Evolutionary conservation across 2,329 filamentous ascomycete genomes (phyloP).

Genomic region (Rhinocladiella similis): DNA sequence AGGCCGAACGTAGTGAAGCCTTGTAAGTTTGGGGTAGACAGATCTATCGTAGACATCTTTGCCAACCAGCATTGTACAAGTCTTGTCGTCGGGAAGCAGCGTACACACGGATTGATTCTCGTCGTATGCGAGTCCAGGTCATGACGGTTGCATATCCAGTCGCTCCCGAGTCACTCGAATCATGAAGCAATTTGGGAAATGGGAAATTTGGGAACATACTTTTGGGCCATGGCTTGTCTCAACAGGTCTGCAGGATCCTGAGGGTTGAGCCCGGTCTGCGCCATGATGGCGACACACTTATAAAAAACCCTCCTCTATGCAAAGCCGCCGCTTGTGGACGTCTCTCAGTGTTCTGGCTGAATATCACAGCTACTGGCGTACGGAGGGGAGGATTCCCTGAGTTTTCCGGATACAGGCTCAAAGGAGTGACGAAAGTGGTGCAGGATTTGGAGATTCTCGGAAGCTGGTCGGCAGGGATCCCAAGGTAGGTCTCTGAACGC

Average conservation of each 20-base stretch:
- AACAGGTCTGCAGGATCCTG: constrained; percentile 58
- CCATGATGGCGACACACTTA: constrained; percentile 25
- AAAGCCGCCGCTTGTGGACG: constrained; percentile 1
- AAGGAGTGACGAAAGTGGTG: constrained; percentile 22
- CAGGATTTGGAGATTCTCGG: constrained; percentile 29
- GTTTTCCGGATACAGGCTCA: constrained; percentile 21
- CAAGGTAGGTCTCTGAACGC: constrained; percentile 14
- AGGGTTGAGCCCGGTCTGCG: constrained; percentile 39
- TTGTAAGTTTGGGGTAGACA: not conserved
- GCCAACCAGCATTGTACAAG: too few species aligned
- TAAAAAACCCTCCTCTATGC: constrained; percentile 18
- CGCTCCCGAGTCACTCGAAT: constrained; percentile 7
- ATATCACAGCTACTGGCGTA: constrained; percentile 16
- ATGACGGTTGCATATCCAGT: constrained; percentile 6
- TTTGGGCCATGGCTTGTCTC: constrained; percentile 59
- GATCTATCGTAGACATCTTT: too few species aligned
- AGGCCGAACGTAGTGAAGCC: constrained; percentile 2
- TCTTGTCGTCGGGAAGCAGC: not conserved
- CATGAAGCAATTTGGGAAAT: constrained; percentile 11
- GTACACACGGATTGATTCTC: not conserved
- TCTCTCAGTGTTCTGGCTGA: not conserved
- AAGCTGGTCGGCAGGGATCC: constrained; percentile 24
- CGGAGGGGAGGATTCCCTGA: constrained; percentile 19
- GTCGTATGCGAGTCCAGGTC: constrained; percentile 8
- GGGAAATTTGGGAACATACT: constrained; percentile 48